Base-by-base conservation (phyloP, 208 protist genomes). In the Angomonas ambiguus region DNA sequence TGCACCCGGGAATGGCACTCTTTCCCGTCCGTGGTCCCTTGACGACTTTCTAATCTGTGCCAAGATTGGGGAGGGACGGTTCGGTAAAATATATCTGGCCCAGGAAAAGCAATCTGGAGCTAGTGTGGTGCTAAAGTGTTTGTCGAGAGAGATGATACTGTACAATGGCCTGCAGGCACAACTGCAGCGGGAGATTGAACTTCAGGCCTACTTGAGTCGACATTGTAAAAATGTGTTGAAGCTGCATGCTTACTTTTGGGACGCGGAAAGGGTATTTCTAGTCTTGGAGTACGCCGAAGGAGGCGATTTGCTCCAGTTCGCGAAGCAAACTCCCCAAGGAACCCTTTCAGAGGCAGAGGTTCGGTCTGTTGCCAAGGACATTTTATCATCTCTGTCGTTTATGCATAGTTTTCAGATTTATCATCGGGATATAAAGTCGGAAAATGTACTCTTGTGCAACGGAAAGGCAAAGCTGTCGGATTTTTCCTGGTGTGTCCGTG, bases 201-300 rank as follows among this genome's bases (percentile, higher is more conserved):
- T 99, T 28, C 98, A 99, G 73, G 82, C 89, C 10, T 93, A 97
- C 28, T 65, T 71, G 13, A 74, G 69, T 5, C 74, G 78, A 27
- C 86, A 85, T 32, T 94, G 98, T 71, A 67, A 77, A 11, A 96
- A 99, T 65, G 92, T 99, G 32, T 72, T 99, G 34, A 78, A 91
- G n/a, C 61, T 99, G 8, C 97, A 87, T 72, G 96, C 92, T 2
- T 99, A 98, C 69, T 99, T 99, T 57, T 96, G 98, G 68, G 98
- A 99, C 74, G 65, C 84, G 18, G 80, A 79, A 4, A 82, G 88
- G 2, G 78, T 99, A 0, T 99, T 97, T 71, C 75, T 99, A 1
- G 98, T 99, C 38, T 80, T 99, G 4, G 98, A 99, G 71, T 98
- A 96, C 73, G 97, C 96, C 1, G 78, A 91, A 1, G 66, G 83